phyloP scores from a whole-genome alignment of 345 rosid genomes.

The Acer campestre region DNA sequence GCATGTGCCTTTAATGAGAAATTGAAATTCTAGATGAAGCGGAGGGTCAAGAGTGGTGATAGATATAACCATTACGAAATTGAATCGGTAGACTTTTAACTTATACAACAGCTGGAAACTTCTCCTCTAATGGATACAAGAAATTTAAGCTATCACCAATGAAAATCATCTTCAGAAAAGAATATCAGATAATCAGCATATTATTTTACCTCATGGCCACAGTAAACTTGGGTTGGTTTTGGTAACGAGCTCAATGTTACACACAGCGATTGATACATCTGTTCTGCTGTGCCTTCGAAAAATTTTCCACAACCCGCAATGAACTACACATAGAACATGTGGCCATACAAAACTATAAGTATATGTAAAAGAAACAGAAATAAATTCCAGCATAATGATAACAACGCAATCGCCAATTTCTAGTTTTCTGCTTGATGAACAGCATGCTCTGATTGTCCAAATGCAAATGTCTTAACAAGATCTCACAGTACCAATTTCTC shows the following conservation, averaged over 20 bases:
- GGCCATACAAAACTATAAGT: not conserved
- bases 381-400: not conserved
- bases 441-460: not conserved
- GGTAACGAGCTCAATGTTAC: slow-evolving; percentile 88
- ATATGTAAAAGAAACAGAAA: slow-evolving; percentile 6
- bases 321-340: slow-evolving; percentile 47
- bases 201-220: slow-evolving; percentile 86
- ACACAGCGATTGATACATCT: slow-evolving; percentile 91
- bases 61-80: not conserved
- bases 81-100: not conserved
- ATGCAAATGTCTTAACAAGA: not conserved
- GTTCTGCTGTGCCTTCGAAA: slow-evolving; percentile 95
- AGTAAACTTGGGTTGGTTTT: slow-evolving; percentile 76
- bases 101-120: not conserved
- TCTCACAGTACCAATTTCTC: not conserved
- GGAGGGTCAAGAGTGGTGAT: not conserved
- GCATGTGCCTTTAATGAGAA: not conserved
- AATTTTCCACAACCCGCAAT: slow-evolving; percentile 90
- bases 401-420: not conserved
- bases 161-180: not conserved
- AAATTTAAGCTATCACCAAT: not conserved
- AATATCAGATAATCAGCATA: slow-evolving; percentile 1
- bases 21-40: not conserved
- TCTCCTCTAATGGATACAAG: not conserved
- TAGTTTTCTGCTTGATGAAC: not conserved